Base-by-base conservation (phyloP, 106 monocot species). In the Allium cepa region DNA sequence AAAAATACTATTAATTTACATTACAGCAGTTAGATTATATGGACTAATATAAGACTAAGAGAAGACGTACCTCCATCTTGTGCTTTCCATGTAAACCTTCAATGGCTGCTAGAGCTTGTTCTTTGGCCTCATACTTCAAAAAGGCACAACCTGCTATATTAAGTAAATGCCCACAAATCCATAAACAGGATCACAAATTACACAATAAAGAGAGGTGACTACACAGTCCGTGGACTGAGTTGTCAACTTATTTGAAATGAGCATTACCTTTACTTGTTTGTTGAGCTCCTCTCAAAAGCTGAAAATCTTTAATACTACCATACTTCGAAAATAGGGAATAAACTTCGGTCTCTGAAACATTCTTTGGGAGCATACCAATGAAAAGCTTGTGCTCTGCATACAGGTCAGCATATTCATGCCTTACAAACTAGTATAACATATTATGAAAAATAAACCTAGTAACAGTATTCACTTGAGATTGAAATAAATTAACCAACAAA, bases 291-390 rank as follows among this genome's bases (percentile, higher is more conserved):
- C 88, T 79, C 14, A 96, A 78, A 70, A 96, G 84, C 69, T 96
- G 96, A 50, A 96, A 56, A 59, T 96, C 96, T 70, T 77, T 88
- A 69, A 96, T 86, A 80, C 64, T 88, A 63, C 96, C 96, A 77
- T 96, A 88, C 48, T 72, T 84, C 22, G 86, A 88, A 76, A 96
- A 96, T 45, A 96, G 74, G 63, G 69, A 59, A 62, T 77, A 75
- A 68, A 96, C 73, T 77, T 96, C 96, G 55, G 75, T 74, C 36
- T 92, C 92, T 63, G 86, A 76, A 4, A 88, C 80, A 68, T 91
- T 96, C 76, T 96, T 96, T 53, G 96, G 96, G 73, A 96, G 91
- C 96, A 96, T 96, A 48, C 96, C 96, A 77, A 96, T 60, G 69
- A 96, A 96, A 73, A 96, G 88, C 56, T 96, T 96, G 78, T 91